Percentiles rank a stretch among this genome's conserved stretches.
phyloP scores from a whole-genome alignment of 371 early-diverging fungal species.

The Mortierella sp. region DNA sequence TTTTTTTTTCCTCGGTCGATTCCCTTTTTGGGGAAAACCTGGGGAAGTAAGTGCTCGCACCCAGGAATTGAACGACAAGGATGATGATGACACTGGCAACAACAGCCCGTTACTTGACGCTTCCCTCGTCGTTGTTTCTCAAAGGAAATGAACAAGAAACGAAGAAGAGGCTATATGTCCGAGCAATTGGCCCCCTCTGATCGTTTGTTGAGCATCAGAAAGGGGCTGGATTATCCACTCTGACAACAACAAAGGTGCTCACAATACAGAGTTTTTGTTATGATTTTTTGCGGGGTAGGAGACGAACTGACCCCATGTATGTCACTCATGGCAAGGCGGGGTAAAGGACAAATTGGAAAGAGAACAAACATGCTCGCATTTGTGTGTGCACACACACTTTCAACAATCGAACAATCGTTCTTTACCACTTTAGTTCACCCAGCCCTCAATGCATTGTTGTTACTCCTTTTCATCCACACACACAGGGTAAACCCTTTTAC shows the following conservation, averaged over 20 bases:
- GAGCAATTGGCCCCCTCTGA: background rate
- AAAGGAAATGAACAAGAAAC: background rate
- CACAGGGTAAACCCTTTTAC: background rate
- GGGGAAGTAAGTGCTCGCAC: slow-evolving; percentile 9
- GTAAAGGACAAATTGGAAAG: background rate
- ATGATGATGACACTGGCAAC: too few species aligned
- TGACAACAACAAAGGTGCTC: background rate
- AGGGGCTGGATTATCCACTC: too few species aligned
- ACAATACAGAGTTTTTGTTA: background rate
- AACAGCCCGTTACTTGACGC: too few species aligned
- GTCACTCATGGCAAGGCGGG: background rate
- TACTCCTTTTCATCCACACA: background rate
- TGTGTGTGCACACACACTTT: background rate
- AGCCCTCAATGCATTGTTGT: too few species aligned
- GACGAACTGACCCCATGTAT: background rate
- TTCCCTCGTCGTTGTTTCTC: background rate
- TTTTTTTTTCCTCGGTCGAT: background rate
- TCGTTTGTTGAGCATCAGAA: background rate
- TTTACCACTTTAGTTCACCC: background rate
- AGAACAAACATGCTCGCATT: background rate
- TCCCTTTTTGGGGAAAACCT: slow-evolving; percentile 24
- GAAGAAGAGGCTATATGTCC: background rate
- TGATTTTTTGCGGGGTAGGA: slow-evolving; percentile 7
- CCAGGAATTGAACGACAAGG: too few species aligned
- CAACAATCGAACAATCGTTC: background rate